phyloP scores from a whole-genome alignment of 1,284 basidiomycete genomes.

The Apiotrichum gracile region DNA sequence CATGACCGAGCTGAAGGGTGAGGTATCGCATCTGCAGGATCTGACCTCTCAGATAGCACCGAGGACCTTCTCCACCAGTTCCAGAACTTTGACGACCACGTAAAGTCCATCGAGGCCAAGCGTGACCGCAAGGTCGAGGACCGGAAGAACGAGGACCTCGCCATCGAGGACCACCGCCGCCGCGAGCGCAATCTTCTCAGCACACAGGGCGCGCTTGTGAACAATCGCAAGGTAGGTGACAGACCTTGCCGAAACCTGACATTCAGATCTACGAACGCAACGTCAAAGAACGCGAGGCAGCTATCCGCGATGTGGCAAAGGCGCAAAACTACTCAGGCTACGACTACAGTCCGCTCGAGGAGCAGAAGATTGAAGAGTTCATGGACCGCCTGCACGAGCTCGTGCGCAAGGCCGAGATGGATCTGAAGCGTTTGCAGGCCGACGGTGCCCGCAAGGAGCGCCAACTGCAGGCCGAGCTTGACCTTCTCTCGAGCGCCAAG shows the following conservation, averaged over 20 bases:
- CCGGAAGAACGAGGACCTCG: conserved; percentile 33
- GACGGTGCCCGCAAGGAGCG: conserved; percentile 37
- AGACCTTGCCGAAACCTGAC: neutral
- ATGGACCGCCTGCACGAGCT: conserved; percentile 36
- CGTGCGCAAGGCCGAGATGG: conserved; percentile 33
- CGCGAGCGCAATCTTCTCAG: conserved; percentile 32
- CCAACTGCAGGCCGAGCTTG: conserved; percentile 38
- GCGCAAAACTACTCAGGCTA: conserved; percentile 70
- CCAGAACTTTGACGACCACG: conserved; percentile 61
- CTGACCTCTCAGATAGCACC: conserved; percentile 60
- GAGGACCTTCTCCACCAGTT: conserved; percentile 66
- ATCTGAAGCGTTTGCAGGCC: conserved; percentile 33
- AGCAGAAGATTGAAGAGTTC: conserved; percentile 34
- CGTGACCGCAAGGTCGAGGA: conserved; percentile 31
- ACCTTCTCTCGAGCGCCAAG: conserved; percentile 27
- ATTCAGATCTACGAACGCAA: conserved; percentile 66
- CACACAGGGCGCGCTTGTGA: conserved; percentile 35
- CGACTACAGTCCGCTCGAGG: conserved; percentile 47
- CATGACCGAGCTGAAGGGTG: conserved; percentile 66
- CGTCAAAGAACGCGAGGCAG: conserved; percentile 64
- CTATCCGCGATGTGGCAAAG: conserved; percentile 65
- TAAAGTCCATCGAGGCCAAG: conserved; percentile 32
- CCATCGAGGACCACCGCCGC: conserved; percentile 30
- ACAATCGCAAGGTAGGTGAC: conserved; percentile 37
- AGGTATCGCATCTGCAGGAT: neutral